Base-by-base conservation (phyloP, 2,329 filamentous ascomycete genomes). In the Monosporascus sp. region DNA sequence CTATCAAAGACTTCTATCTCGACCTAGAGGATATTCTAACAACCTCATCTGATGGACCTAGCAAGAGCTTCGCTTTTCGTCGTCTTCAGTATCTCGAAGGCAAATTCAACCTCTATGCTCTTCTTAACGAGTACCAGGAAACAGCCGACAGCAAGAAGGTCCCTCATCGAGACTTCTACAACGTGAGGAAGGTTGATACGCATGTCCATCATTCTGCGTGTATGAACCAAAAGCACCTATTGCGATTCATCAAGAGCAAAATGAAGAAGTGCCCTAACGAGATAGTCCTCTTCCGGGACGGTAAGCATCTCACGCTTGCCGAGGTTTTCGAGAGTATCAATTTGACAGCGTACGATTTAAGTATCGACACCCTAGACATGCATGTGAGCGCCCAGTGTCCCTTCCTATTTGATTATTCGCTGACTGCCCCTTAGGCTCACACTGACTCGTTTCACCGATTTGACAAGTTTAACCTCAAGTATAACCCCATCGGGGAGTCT, bases 391-490 rank as follows among this genome's bases (percentile, higher is more conserved):
- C 48, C 5, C 17, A 47, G 45, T 35, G 14, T 22, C 22, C 26
- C 26, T 37, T 44, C 5, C 18, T 44, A 41, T 15, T 18, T 38
- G 7, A 14, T 20, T 22, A 50, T 43, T 31, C 7, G 41, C 49
- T 56, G 58, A 56, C 62, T 63, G 48, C 56, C 51, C 40, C 17
- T 2, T 50, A 90, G 86, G 93, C 94, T 24, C 94, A 99, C 67
- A 97, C 91, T 11, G 94, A 99, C 71, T 95, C 91, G 0, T 99
- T 99, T 74, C 94, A 99, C 72, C 89, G 94, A 4, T 99, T 99
- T 68, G 94, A 99, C 77, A 99, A 99, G 71, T 99, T 99, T 80
- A 99, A 99, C 69, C 78, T 99, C 53, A 99, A 99, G 70, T 99
- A 99, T 69, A 99, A 99, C 63, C 94, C 94, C 1, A 86, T 99